Base-by-base conservation (phyloP, 2,329 filamentous ascomycete species). In the Intubia oerlemansii region DNA sequence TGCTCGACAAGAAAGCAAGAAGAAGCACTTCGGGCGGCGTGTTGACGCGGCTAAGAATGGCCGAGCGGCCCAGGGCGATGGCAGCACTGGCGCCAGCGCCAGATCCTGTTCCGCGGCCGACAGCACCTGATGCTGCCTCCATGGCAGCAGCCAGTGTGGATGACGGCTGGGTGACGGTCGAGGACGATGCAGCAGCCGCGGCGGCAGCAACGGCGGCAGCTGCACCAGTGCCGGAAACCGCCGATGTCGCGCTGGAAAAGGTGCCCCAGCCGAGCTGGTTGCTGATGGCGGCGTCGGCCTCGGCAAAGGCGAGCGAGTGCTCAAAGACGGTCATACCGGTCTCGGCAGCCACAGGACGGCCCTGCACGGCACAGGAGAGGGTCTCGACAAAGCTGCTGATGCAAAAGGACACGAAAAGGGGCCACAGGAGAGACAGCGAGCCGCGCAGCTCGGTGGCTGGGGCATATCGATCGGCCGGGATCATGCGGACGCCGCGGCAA, bases 241-340 rank as follows among this genome's bases (percentile, higher is more conserved):
- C 12, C 12, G 25, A 27, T 11, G 19, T 19, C 4, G 19, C 10
- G 3, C 14, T 11, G 1, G 21, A 17, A 41, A 78, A 74, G 1
- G 68, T 41, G 0, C 73, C 69, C 48, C 82, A 67, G 10, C 74
- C 74, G 10, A 92, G 63, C 28, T 82, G 77, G 38, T 73, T 78
- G 40, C 72, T 73, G 25, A 93, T 72, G 37, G 84, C 77, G 17
- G 79, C 75, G 47, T 98, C 88, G 7, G 85, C 85, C 49, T 98
- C 88, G 9, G 85, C 81, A 52, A 95, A 98, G 3, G 85, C 85
- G 7, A 98, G 59, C 0, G 84, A 93, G 44, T 93, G 84, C 46
- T 98, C 88, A 42, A 95, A 92, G 3, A 93, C 65, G 0, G 84
- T 92, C 79, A 95, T 92, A 12, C 82, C 84, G 2, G 81, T 90